These are phyloP conservation scores for Aspergillus indologenus DNA, from an alignment of 495 filamentous ascomycete genomes.

Conservation along the genomic window DNA sequence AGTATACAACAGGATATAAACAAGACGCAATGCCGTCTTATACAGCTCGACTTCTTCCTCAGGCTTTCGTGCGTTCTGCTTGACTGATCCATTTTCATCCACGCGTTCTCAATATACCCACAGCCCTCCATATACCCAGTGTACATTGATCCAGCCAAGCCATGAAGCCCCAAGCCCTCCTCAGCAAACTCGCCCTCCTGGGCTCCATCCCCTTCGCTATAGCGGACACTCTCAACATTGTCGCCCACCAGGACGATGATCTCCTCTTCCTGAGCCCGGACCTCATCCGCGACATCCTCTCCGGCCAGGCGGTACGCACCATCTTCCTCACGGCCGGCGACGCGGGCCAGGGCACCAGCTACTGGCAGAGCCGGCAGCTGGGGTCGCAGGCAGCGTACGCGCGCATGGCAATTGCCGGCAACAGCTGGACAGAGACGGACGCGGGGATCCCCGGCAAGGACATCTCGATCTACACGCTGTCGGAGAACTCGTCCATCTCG, in stretches of 20 bases:
- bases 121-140: too few species aligned
- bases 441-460: slow-evolving; percentile 5
- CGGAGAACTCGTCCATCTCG: slow-evolving; percentile 7
- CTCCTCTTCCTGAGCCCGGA: slow-evolving; percentile 22
- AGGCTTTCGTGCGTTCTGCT: not conserved
- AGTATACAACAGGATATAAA: not conserved
- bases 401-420: slow-evolving; percentile 12
- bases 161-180: not conserved
- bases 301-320: slow-evolving; percentile 53
- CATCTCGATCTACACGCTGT: slow-evolving; percentile 15
- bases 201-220: not conserved
- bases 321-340: slow-evolving; percentile 82
- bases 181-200: not conserved
- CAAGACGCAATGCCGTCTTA: not conserved
- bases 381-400: slow-evolving; percentile 17
- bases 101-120: not conserved
- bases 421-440: slow-evolving; percentile 15
- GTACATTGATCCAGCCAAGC: not conserved
- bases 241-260: slow-evolving; percentile 23
- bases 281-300: slow-evolving; percentile 13
- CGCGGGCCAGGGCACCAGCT: slow-evolving; percentile 48
- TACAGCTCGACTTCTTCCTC: not conserved
- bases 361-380: slow-evolving; percentile 14
- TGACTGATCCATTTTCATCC: not conserved
- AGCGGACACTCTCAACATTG: slow-evolving; percentile 20